A percentile compares a stretch with the other conserved stretches of the same genome.
Conservation (phyloP, 345 rosid species). For the Moringa oleifera region DNA sequence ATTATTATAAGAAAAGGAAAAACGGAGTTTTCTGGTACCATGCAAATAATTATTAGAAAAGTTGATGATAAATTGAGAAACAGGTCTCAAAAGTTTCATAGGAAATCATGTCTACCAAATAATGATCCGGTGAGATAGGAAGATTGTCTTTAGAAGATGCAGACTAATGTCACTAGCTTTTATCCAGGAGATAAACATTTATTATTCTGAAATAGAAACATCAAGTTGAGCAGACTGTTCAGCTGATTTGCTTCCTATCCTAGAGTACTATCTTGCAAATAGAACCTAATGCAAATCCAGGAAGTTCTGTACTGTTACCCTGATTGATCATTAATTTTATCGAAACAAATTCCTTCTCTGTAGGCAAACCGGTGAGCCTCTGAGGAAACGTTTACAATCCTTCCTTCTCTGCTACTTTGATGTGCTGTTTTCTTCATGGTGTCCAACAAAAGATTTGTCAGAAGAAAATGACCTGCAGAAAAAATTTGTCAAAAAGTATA, state of each 20-base stretch:
- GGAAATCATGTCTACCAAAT: too few relatives aligned
- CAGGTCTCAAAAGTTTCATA: too few relatives aligned
- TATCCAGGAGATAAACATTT: not conserved
- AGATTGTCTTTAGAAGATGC: too few relatives aligned
- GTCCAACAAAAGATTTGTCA: slow-evolving; percentile 61
- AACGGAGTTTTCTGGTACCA: too few relatives aligned
- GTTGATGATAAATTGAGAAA: too few relatives aligned
- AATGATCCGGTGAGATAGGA: too few relatives aligned
- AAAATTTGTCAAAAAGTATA: not conserved
- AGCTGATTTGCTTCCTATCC: not conserved
- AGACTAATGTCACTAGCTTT: not conserved
- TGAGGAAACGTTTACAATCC: slow-evolving; percentile 67
- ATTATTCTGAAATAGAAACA: not conserved
- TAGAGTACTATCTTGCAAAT: not conserved
- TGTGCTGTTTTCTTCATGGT: slow-evolving; percentile 63
- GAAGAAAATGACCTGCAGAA: slow-evolving; percentile 67
- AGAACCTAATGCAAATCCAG: not conserved
- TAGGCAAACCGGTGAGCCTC: slow-evolving; percentile 52
- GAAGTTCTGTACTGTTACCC: slow-evolving; percentile 29
- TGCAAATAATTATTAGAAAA: too few relatives aligned
- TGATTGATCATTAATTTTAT: slow-evolving; percentile 54
- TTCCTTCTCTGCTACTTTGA: slow-evolving; percentile 59
- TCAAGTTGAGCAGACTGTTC: not conserved
- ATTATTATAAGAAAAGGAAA: not conserved
- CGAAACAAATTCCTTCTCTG: slow-evolving; percentile 54